Evolutionary conservation across 1,139 yeast genomes (phyloP), one percentile per base, ranked within the genome.

Genomic region (Geotrichum aggregatum): DNA sequence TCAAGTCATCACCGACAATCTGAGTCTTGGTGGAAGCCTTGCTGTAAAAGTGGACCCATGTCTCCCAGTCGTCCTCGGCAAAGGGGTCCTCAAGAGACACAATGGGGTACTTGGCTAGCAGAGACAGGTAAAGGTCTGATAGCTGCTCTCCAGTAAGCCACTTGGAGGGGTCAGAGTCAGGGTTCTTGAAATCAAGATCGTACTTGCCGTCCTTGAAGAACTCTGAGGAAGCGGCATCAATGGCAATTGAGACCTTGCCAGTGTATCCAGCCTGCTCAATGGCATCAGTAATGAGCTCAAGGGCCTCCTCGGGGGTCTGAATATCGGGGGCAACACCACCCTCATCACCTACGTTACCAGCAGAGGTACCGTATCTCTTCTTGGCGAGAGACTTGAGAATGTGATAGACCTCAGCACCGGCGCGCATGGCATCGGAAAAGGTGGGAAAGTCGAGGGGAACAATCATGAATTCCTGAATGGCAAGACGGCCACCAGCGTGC

Each of bases 281-380:
- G 70, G 97, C 87, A 61, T 76, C 83, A 66, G 82, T 79, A 72
- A 91, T 87, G 73, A 91, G 84, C 77, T 89, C 96, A 66, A 91
- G 79, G 64, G 97, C 97, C 80, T 91, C 97, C 74, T 82, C 87
- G 70, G 98, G 89, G 65, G 95, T 80, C 62, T 84, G 79, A 66
- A 91, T 83, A 76, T 87, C 87, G 74, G 98, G 98, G 67, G 97
- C 97, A 79, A 91, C 96, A 81, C 98, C 98, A 83, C 98, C 97
- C 80, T 91, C 97, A 76, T 91, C 98, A 82, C 98, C 98, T 71
- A 91, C 97, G 78, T 91, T 91, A 77, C 96, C 97, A 68, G 98
- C 98, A 60, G 95, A 84, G 71, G 86, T 84, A 72, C 98, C 98
- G 82, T 89, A 91, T 74, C 77, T 79, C 82, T 86, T 82, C 83